A percentile compares a stretch with the other conserved stretches of the same genome.
Conservation (phyloP, 345 rosid genomes). For the Geranium rotundifolium region DNA sequence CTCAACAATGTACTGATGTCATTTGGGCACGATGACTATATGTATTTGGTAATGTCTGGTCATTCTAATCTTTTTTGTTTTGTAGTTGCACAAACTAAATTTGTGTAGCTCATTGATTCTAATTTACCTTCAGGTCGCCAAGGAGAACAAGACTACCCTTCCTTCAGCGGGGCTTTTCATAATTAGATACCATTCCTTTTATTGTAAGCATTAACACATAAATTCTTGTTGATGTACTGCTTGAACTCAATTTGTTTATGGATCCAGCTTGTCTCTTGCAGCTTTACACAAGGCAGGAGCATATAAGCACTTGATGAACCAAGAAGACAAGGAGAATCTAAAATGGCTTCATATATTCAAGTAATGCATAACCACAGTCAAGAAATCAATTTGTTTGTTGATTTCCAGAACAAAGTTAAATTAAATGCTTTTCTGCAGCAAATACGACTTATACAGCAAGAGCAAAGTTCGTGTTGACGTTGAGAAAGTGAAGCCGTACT, state of each 20-base stretch:
- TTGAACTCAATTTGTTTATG: neutral
- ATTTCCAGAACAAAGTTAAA: neutral
- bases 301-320: slow-evolving; percentile 28
- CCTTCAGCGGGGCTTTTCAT: slow-evolving; percentile 53
- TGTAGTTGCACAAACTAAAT: neutral
- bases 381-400: neutral
- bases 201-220: slow-evolving; percentile 16
- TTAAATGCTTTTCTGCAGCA: slow-evolving; percentile 22
- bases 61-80: neutral
- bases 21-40: slow-evolving; percentile 65
- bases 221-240: neutral
- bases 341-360: slow-evolving; percentile 34
- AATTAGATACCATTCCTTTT: slow-evolving; percentile 57
- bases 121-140: slow-evolving; percentile 25
- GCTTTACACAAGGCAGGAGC: slow-evolving; percentile 31
- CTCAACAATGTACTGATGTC: slow-evolving; percentile 47
- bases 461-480: slow-evolving; percentile 51
- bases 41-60: slow-evolving; percentile 33
- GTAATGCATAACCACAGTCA: slow-evolving; percentile 6
- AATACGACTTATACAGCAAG: slow-evolving; percentile 59
- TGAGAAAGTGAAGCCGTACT: slow-evolving; percentile 50
- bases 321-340: slow-evolving; percentile 26
- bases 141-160: slow-evolving; percentile 40
- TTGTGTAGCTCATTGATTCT: neutral
- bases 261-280: slow-evolving; percentile 5